A percentile compares a stretch with the other conserved stretches of the same genome.
Evolutionary conservation across 306 rosid species (phyloP).

Genomic region (Lathyrus oleraceus): DNA sequence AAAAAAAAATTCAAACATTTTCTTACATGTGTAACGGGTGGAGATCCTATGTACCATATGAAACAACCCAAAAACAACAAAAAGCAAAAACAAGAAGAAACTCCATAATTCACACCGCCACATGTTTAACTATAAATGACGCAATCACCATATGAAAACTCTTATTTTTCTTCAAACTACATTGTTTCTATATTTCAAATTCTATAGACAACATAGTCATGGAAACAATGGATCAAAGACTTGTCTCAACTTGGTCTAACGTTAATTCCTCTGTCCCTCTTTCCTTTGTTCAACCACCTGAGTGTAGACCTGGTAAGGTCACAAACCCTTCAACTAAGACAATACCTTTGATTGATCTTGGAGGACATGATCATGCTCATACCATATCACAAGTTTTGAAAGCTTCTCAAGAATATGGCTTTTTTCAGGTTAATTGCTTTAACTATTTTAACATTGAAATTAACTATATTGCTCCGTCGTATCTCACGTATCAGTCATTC

Average conservation of each 20-base stretch:
- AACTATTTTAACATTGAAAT: not conserved
- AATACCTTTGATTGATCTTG: conserved; percentile 61
- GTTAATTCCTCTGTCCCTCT: conserved; percentile 38
- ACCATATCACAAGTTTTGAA: conserved; percentile 40
- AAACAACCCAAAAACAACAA: conserved; percentile 4
- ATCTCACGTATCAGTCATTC: too few relatives aligned
- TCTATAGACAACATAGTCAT: not conserved
- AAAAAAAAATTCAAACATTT: not conserved
- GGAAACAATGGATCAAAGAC: conserved; percentile 39
- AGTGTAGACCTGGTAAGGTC: conserved; percentile 39
- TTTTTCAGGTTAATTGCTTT: conserved; percentile 59
- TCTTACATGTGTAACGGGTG: not conserved
- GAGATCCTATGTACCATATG: not conserved
- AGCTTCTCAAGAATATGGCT: conserved; percentile 62
- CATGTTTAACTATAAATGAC: conserved; percentile 21
- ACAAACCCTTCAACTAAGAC: not conserved
- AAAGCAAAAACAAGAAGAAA: not conserved
- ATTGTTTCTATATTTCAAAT: not conserved
- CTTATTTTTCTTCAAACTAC: not conserved
- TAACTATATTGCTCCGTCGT: too few relatives aligned
- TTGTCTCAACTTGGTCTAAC: conserved; percentile 43
- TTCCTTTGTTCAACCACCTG: conserved; percentile 47
- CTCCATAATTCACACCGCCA: conserved; percentile 26
- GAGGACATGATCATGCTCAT: conserved; percentile 34
- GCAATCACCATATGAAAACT: conserved; percentile 23